phyloP scores from a whole-genome alignment of 1,139 yeast species.

The Candida sp. region DNA sequence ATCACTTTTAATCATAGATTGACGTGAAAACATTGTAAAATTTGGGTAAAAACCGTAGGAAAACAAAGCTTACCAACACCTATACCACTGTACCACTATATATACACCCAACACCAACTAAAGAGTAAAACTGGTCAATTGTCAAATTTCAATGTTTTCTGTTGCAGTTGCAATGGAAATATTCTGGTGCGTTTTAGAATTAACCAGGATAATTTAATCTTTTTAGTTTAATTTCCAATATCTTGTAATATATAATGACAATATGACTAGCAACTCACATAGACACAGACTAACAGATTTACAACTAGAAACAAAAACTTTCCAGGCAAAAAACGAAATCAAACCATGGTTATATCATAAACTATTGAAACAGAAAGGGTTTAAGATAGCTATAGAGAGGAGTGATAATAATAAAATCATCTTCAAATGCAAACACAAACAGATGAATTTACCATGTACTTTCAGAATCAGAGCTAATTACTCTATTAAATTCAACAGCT shows the following conservation, averaged over 20 bases:
- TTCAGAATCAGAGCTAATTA: constrained; percentile 68
- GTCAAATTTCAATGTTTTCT: too few species aligned
- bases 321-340: constrained; percentile 33
- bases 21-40: neutral
- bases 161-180: too few species aligned
- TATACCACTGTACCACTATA: neutral
- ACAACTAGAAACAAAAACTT: constrained; percentile 12
- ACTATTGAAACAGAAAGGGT: constrained; percentile 45
- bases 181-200: too few species aligned
- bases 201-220: too few species aligned
- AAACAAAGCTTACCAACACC: neutral
- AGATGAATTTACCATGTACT: constrained; percentile 48
- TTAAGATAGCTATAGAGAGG: constrained; percentile 64
- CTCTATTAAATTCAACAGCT: constrained; percentile 49
- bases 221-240: neutral
- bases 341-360: constrained; percentile 66
- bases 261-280: neutral
- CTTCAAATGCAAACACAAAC: constrained; percentile 57
- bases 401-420: constrained; percentile 68
- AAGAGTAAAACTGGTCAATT: too few species aligned
- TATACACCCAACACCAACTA: neutral
- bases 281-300: constrained; percentile 11
- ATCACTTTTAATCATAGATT: neutral
- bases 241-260: neutral
- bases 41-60: neutral